Evolutionary conservation across 2,329 filamentous ascomycete genomes (phyloP), one percentile per base, ranked within the genome.

Genomic region (Plectosphaerella cucumerina): DNA sequence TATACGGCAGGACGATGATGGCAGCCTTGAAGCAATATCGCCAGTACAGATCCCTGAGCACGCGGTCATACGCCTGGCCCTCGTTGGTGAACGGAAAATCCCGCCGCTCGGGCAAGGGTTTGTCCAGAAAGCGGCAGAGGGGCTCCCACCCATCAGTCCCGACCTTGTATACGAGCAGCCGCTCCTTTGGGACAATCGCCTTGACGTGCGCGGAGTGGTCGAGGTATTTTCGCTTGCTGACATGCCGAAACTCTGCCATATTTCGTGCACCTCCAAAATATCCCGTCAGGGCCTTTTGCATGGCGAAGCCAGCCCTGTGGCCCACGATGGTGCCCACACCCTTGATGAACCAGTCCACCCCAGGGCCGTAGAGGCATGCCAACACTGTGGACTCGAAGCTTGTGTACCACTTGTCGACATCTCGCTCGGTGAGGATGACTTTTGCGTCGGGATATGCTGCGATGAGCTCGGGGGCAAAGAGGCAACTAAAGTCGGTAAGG

Each of bases 141-240:
- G 70, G 69, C 34, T 62, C 65, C 73, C 74, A 77, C 1, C 71
- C 72, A 34, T 74, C 66, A 47, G 65, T 48, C 17, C 52, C 49
- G 4, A 50, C 39, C 20, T 43, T 43, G 33, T 56, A 51, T 15
- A 53, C 46, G 17, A 55, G 50, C n/a, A 58, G 43, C 22, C 49
- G 42, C 3, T 50, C 49, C 8, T 50, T 18, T 1, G 49, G 51
- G 10, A 52, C 50, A 10, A 51, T 45, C 4, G 52, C 43, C 34
- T 53, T 57, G 14, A 55, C 22, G n/a, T 48, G 34, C 50, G 50
- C 47, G 20, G 48, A 52, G 42, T 56, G 56, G 23, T 33, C 21
- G 20, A 50, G 39, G 17, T 51, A 55, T 4, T 21, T 50, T 3
- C 34, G 18, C 21, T 48, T 42, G 3, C 49, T 46, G 20, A 47